Evolutionary conservation across 2,329 filamentous ascomycete species (phyloP).

Genomic region (Hypoxylon sp.): DNA sequence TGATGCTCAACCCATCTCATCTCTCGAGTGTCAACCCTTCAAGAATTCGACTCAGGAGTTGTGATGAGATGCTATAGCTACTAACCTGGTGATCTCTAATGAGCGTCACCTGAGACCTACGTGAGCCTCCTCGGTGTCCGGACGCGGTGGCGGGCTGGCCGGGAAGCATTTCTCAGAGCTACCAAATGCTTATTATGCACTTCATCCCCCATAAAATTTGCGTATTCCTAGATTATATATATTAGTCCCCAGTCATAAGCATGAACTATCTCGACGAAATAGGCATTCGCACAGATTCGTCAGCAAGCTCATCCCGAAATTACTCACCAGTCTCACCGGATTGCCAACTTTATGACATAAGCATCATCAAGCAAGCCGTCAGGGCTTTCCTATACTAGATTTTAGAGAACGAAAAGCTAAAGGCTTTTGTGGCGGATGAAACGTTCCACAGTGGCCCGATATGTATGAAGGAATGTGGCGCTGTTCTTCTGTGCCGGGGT

Average conservation of each 20-base stretch:
- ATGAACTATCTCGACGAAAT: conserved; percentile 4
- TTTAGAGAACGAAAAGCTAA: conserved; percentile 24
- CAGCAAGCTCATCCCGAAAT: conserved; percentile 36
- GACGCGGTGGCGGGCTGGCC: conserved; percentile 45
- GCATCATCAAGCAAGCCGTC: conserved; percentile 35
- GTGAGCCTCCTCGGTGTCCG: conserved; percentile 49
- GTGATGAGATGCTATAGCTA: conserved; percentile 15
- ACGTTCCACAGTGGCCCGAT: conserved; percentile 38
- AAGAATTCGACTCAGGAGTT: background rate
- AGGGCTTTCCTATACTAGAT: conserved; percentile 28
- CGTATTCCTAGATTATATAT: conserved; percentile 37
- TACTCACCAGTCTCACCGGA: conserved; percentile 43
- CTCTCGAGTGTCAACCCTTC: background rate
- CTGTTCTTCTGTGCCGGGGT: conserved; percentile 31
- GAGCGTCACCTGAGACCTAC: conserved; percentile 47
- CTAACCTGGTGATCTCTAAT: conserved; percentile 48
- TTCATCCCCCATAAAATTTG: conserved; percentile 44
- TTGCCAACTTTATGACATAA: conserved; percentile 42
- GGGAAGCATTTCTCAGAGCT: conserved; percentile 50
- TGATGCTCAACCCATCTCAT: background rate
- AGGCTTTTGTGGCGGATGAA: conserved; percentile 37
- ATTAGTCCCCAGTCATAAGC: conserved; percentile 33
- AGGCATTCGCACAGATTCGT: conserved; percentile 21
- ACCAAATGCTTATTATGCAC: conserved; percentile 41
- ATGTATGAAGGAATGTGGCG: conserved; percentile 39